phyloP scores from a whole-genome alignment of 306 rosid genomes.

The Fagus crenata region DNA sequence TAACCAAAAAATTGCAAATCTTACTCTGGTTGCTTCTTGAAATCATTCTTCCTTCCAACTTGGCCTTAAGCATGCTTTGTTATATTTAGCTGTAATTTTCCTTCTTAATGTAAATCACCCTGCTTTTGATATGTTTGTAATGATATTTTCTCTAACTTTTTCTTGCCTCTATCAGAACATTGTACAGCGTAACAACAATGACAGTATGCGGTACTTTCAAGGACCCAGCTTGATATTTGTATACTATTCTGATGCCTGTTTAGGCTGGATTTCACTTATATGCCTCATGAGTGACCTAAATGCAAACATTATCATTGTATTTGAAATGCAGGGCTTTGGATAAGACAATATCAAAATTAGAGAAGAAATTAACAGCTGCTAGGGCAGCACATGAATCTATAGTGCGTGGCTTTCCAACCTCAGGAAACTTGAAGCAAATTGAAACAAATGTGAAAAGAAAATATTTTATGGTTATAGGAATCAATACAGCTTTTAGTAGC shows the following conservation, averaged over 20 bases:
- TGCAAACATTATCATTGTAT: conserved; percentile 29
- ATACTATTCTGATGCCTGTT: conserved; percentile 40
- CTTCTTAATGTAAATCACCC: not conserved
- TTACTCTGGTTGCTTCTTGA: conserved; percentile 2
- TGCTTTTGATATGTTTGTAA: not conserved
- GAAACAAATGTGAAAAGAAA: conserved; percentile 56
- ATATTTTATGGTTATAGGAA: conserved; percentile 79
- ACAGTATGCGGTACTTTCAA: conserved; percentile 45
- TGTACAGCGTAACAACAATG: conserved; percentile 41
- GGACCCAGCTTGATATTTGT: conserved; percentile 46
- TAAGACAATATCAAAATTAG: conserved; percentile 51
- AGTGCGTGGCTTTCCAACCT: conserved; percentile 36
- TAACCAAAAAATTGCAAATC: not conserved
- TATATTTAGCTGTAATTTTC: not conserved
- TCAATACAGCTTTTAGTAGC: conserved; percentile 88
- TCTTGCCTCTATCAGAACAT: conserved; percentile 36
- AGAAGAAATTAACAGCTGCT: conserved; percentile 52
- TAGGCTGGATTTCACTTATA: conserved; percentile 22
- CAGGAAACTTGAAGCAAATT: conserved; percentile 41
- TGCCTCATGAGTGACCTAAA: conserved; percentile 12
- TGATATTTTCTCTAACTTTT: not conserved
- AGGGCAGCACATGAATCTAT: conserved; percentile 36
- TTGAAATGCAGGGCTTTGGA: conserved; percentile 52
- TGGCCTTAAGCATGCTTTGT: conserved; percentile 3
- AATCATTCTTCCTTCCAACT: conserved; percentile 7